Evolutionary conservation across 2,329 filamentous ascomycete species (phyloP).

Genomic region (Keithomyces neogunnii): DNA sequence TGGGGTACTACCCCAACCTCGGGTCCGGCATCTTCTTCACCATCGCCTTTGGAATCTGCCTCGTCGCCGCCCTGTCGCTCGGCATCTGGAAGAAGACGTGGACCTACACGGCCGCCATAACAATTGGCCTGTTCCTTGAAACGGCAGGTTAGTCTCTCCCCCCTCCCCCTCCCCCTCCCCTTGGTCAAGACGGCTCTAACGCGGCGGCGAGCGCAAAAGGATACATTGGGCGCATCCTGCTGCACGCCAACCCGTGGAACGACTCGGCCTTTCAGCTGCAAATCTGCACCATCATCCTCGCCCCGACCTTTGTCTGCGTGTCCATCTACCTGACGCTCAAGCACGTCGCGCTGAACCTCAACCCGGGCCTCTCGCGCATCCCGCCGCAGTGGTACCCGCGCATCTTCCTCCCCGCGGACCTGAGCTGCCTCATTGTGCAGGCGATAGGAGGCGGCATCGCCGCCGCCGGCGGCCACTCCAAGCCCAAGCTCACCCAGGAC

Average conservation of each 20-base stretch:
- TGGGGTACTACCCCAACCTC: constrained; percentile 49
- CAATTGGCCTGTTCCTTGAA: constrained; percentile 42
- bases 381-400: constrained; percentile 43
- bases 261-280: constrained; percentile 46
- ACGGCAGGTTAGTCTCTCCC: constrained; percentile 31
- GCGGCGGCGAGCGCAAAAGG: constrained; percentile 23
- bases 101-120: constrained; percentile 42
- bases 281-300: constrained; percentile 50
- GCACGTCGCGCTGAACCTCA: constrained; percentile 43
- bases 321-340: constrained; percentile 57
- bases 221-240: constrained; percentile 42
- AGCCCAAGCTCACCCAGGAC: constrained; percentile 29
- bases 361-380: constrained; percentile 41
- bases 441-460: constrained; percentile 49
- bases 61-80: constrained; percentile 31
- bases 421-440: constrained; percentile 50
- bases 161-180: too few relatives aligned
- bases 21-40: constrained; percentile 47
- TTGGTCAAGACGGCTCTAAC: too few relatives aligned
- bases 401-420: constrained; percentile 51
- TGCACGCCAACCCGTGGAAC: constrained; percentile 47
- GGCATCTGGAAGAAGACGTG: constrained; percentile 45
- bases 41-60: constrained; percentile 36
- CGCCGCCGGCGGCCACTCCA: constrained; percentile 33
- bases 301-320: constrained; percentile 52